A percentile compares a stretch with the other conserved stretches of the same genome.
Conservation (phyloP, 257 asterid genomes). For the Solanum virginianum region DNA sequence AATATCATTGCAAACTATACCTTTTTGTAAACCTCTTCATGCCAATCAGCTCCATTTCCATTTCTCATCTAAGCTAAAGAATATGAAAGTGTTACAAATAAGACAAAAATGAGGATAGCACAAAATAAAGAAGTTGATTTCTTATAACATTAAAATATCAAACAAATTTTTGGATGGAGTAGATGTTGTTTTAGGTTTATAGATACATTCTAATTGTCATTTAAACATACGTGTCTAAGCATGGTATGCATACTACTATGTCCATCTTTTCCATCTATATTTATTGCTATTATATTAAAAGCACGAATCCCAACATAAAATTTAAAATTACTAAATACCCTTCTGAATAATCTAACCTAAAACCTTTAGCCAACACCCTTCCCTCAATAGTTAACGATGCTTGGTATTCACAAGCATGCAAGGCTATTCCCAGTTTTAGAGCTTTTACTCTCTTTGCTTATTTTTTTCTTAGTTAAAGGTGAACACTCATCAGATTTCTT, state of each 20-base stretch:
- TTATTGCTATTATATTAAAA: neutral
- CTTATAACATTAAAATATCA: neutral
- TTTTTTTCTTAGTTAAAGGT: neutral
- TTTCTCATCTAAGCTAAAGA: slow-evolving; percentile 61
- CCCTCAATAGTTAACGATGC: neutral
- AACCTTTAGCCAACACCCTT: neutral
- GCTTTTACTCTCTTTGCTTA: neutral
- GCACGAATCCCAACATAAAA: neutral
- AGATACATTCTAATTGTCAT: neutral
- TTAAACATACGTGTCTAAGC: neutral
- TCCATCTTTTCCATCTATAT: neutral
- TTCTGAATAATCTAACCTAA: neutral
- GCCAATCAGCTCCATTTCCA: slow-evolving; percentile 65
- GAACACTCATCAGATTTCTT: too few species aligned
- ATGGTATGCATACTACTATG: neutral
- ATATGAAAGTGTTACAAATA: slow-evolving; percentile 49
- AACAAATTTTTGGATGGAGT: neutral
- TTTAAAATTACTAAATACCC: neutral
- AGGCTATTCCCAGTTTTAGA: neutral
- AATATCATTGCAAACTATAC: neutral
- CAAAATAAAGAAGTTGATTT: neutral
- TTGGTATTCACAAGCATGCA: neutral
- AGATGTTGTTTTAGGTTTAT: neutral
- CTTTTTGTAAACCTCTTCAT: slow-evolving; percentile 79
- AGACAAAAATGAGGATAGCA: neutral